phyloP scores from a whole-genome alignment of 768 basidiomycete species.

The Mycena indigotica region DNA sequence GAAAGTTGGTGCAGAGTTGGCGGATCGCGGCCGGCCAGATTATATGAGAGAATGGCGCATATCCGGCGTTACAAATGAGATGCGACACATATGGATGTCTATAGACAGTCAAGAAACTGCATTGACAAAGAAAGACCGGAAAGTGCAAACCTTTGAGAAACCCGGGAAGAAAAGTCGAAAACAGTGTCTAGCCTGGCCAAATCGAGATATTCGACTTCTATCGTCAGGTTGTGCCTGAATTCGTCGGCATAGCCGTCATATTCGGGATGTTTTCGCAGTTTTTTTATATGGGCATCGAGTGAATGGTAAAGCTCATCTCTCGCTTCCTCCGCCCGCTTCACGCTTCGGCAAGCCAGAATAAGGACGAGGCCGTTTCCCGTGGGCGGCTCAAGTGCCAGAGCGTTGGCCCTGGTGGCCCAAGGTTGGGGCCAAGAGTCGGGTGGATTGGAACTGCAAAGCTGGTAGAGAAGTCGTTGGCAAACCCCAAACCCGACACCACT shows the following conservation, averaged over 20 bases:
- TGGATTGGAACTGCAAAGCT: constrained; percentile 56
- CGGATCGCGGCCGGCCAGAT: constrained; percentile 48
- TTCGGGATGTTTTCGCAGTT: constrained; percentile 33
- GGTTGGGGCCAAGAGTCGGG: constrained; percentile 54
- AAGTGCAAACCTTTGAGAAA: constrained; percentile 53
- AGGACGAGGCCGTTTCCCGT: constrained; percentile 62
- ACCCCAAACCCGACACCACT: constrained; percentile 87
- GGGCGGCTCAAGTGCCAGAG: constrained; percentile 13
- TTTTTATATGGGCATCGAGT: constrained; percentile 56
- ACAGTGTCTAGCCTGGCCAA: constrained; percentile 61
- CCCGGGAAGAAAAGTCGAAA: constrained; percentile 58
- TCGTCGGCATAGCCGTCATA: constrained; percentile 56
- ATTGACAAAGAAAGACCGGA: constrained; percentile 1
- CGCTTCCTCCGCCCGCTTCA: constrained; percentile 63
- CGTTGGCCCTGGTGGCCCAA: constrained; percentile 33
- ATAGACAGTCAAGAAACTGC: constrained; percentile 4
- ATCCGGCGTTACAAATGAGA: constrained; percentile 79
- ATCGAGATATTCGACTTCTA: constrained; percentile 68
- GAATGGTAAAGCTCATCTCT: constrained; percentile 51
- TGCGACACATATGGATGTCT: constrained; percentile 85
- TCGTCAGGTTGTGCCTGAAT: constrained; percentile 60
- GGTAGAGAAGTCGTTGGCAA: constrained; percentile 74
- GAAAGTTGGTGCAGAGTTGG: constrained; percentile 49
- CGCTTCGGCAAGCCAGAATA: constrained; percentile 79
- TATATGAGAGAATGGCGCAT: constrained; percentile 58